phyloP scores from a whole-genome alignment of 345 rosid genomes.

The Limnanthes douglasii region DNA sequence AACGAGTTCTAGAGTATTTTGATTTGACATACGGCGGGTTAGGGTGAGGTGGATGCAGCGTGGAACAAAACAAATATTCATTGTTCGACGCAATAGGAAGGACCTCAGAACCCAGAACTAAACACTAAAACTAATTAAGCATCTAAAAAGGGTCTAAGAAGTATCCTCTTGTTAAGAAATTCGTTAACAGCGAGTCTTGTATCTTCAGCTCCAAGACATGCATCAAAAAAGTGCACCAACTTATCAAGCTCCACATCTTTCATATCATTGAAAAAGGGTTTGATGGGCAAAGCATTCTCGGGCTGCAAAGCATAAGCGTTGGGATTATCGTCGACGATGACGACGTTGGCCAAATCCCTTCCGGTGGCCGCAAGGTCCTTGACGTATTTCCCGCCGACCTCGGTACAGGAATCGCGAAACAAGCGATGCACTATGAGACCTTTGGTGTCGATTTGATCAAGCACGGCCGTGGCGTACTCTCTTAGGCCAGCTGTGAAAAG shows the following conservation, averaged over 20 bases:
- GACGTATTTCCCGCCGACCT: conserved; percentile 46
- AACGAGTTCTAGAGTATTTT: too few relatives aligned
- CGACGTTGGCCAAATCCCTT: conserved; percentile 33
- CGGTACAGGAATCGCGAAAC: conserved; percentile 61
- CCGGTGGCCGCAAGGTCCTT: conserved; percentile 80
- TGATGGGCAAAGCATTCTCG: conserved; percentile 61
- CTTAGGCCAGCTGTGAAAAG: conserved; percentile 72
- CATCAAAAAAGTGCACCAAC: conserved; percentile 31
- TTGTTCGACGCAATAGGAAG: too few relatives aligned
- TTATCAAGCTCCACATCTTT: conserved; percentile 38
- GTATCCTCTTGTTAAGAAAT: too few relatives aligned
- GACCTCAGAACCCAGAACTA: too few relatives aligned
- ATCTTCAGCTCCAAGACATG: conserved; percentile 33
- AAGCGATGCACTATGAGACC: conserved; percentile 51
- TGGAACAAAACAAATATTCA: too few relatives aligned
- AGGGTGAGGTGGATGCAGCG: too few relatives aligned
- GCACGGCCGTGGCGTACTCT: conserved; percentile 64
- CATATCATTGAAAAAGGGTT: conserved; percentile 40
- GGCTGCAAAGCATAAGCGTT: conserved; percentile 55
- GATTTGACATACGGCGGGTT: too few relatives aligned
- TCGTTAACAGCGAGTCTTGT: conserved; percentile 62
- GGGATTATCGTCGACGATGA: conserved; percentile 83
- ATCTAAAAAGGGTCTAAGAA: too few relatives aligned
- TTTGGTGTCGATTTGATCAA: conserved; percentile 42
- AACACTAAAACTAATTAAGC: too few relatives aligned